These are phyloP conservation scores for Jackrogersella multiformis DNA, from an alignment of 495 filamentous ascomycete genomes.

Conservation along the genomic window DNA sequence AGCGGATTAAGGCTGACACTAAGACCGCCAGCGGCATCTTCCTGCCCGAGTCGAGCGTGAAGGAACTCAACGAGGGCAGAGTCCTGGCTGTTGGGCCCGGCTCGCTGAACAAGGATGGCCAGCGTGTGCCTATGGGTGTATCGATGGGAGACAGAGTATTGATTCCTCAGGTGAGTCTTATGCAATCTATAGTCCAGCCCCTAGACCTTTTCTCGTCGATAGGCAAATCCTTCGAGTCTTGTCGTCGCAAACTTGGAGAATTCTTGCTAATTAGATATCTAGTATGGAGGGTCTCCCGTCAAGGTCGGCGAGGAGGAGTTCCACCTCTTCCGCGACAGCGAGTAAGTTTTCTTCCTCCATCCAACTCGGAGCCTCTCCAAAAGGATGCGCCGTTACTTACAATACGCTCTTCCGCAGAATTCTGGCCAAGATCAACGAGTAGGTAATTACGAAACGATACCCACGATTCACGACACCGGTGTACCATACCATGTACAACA, in stretches of 20 bases:
- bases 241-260: too few species aligned
- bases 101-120: constrained; percentile 82
- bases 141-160: constrained; percentile 87
- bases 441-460: constrained; percentile 43
- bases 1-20: constrained; percentile 95
- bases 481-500: constrained; percentile 52
- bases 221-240: too few species aligned
- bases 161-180: constrained; percentile 92
- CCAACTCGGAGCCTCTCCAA: too few species aligned
- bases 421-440: constrained; percentile 91
- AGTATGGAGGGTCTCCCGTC: constrained; percentile 96
- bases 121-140: constrained; percentile 84
- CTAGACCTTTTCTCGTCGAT: too few species aligned
- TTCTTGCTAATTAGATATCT: constrained; percentile 45
- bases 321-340: constrained; percentile 93
- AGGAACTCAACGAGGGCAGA: constrained; percentile 97
- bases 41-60: constrained; percentile 94
- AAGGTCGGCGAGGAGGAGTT: constrained; percentile 98
- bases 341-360: constrained; percentile 67
- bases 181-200: too few species aligned
- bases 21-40: constrained; percentile 97
- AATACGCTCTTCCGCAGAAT: constrained; percentile 59
- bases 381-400: too few species aligned
- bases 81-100: constrained; percentile 96
- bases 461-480: constrained; percentile 45